These are phyloP conservation scores for Colletotrichum sp. DNA, from an alignment of 2,329 filamentous ascomycete genomes.

Conservation along the genomic window DNA sequence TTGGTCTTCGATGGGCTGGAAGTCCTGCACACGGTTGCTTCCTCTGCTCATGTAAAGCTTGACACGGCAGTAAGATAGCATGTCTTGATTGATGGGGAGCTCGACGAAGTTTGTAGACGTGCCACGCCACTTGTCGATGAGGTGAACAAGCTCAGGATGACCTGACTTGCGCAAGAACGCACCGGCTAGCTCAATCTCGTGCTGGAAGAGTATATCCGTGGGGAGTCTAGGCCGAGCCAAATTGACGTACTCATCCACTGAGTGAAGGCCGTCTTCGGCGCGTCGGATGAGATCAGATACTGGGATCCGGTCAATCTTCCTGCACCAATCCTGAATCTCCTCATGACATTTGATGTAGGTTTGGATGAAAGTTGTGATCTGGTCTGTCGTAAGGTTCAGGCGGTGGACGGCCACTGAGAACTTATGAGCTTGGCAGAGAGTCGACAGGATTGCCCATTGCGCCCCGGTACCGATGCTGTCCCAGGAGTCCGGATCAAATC, in stretches of 20 bases:
- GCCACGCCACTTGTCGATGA: slow-evolving; percentile 22
- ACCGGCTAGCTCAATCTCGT: slow-evolving; percentile 21
- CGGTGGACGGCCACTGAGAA: not conserved
- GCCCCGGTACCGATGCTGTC: not conserved
- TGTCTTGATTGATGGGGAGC: slow-evolving; percentile 26
- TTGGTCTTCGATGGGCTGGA: not conserved
- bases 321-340: not conserved
- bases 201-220: slow-evolving; percentile 24
- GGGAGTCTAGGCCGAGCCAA: slow-evolving; percentile 26
- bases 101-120: slow-evolving; percentile 26
- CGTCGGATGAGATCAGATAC: not conserved
- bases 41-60: not conserved
- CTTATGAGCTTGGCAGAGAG: not conserved
- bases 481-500: not conserved
- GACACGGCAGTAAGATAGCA: slow-evolving; percentile 12
- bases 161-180: slow-evolving; percentile 22
- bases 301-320: slow-evolving; percentile 6
- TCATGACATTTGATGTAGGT: not conserved
- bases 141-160: not conserved
- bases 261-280: slow-evolving; percentile 4
- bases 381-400: not conserved
- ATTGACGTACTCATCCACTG: slow-evolving; percentile 8
- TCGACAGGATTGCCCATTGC: not conserved
- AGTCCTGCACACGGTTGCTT: not conserved
- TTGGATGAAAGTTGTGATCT: not conserved